A percentile compares a stretch with the other conserved stretches of the same genome.
These are phyloP conservation scores for Lathyrus sativus DNA, from an alignment of 306 rosid genomes.

Conservation along the genomic window DNA sequence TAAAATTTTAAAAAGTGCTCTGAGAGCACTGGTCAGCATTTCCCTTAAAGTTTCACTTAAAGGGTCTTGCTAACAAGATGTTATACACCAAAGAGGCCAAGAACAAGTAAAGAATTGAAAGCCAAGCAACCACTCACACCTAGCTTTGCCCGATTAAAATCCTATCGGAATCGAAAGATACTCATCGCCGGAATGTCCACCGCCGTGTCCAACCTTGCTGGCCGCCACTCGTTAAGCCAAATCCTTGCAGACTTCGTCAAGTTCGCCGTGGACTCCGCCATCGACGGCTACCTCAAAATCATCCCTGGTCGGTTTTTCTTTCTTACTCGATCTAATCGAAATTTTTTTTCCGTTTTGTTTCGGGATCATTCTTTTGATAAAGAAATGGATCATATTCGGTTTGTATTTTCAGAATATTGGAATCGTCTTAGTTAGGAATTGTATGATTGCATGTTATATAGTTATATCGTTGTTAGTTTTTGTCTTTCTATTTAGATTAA, in stretches of 20 bases:
- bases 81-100: too few relatives aligned
- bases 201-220: conserved; percentile 29
- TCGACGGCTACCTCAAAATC: conserved; percentile 55
- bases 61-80: too few relatives aligned
- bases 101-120: neutral
- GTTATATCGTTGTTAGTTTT: neutral
- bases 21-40: too few relatives aligned
- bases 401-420: neutral
- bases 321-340: neutral
- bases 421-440: neutral
- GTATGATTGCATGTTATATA: neutral
- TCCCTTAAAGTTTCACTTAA: too few relatives aligned
- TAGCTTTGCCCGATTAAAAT: neutral
- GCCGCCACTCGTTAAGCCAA: conserved; percentile 42
- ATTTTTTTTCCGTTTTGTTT: neutral
- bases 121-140: conserved; percentile 21
- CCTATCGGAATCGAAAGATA: neutral
- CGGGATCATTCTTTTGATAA: neutral
- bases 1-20: too few relatives aligned
- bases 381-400: neutral
- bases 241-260: conserved; percentile 54
- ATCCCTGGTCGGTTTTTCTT: conserved; percentile 53
- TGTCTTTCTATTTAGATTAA: neutral
- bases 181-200: conserved; percentile 49
- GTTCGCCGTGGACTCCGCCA: conserved; percentile 64